Conservation (phyloP, 768 basidiomycete species). For the Xerocomus spinulosus region DNA sequence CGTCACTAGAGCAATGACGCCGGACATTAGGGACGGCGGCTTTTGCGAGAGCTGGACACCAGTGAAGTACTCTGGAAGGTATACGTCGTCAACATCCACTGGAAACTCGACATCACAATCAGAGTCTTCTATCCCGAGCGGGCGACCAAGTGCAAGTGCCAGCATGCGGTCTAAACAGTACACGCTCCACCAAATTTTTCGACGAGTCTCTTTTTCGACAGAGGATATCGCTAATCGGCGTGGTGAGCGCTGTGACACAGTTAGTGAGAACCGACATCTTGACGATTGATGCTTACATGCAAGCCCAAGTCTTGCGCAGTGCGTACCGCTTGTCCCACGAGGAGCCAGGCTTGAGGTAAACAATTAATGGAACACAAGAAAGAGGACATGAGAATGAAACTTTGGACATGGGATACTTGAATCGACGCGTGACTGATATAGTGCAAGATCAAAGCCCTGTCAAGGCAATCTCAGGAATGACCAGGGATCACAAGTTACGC, state of each 20-base stretch:
- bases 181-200: conserved; percentile 93
- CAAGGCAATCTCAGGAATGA: conserved; percentile 1
- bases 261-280: conserved; percentile 12
- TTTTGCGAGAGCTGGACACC: conserved; percentile 54
- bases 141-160: conserved; percentile 83
- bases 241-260: conserved; percentile 64
- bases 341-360: conserved; percentile 90
- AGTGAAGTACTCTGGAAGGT: conserved; percentile 65
- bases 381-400: conserved; percentile 82
- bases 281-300: conserved; percentile 57
- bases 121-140: conserved; percentile 81
- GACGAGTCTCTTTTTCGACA: conserved; percentile 83
- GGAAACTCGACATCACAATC: conserved; percentile 91
- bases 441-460: conserved; percentile 81
- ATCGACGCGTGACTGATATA: conserved; percentile 88
- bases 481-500: neutral
- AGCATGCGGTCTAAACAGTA: conserved; percentile 91
- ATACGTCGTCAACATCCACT: conserved; percentile 77
- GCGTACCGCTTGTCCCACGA: conserved; percentile 86
- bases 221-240: conserved; percentile 63
- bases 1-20: conserved; percentile 67
- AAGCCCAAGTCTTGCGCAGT: conserved; percentile 88
- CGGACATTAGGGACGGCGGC: conserved; percentile 72
- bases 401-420: conserved; percentile 84
- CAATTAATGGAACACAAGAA: conserved; percentile 92